Base-by-base conservation (phyloP, 2,329 filamentous ascomycete genomes). In the Ophioceras dolichostomum region DNA sequence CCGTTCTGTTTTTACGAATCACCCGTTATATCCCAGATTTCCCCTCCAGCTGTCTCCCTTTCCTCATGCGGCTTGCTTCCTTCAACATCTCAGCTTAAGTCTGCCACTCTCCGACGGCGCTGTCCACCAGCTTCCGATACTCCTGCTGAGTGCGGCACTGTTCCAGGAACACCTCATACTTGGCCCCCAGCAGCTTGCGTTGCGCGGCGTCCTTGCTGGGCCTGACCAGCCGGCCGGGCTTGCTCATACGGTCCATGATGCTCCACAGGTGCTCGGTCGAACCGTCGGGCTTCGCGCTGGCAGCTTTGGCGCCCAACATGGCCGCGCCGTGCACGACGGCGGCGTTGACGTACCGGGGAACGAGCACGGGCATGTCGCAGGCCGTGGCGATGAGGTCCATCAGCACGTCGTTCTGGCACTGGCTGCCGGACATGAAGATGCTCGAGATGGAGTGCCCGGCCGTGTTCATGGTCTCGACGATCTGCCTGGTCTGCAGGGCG, bases 391-490 rank as follows among this genome's bases (percentile, higher is more conserved):
- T 82, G 13, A 98, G 75, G 40, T 78, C 73, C 80, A 98, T 94
- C 39, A 98, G 69, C 42, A 96, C 76, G 24, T 81, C 76, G 59
- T 98, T 98, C 61, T 95, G 88, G 67, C 91, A 98, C 59, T 96
- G 91, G 10, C 85, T 93, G 43, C 91, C 91, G 4, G 86, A 94
- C 91, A 98, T 96, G 74, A 96, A 98, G 60, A 98, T 94, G 45
- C 82, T 89, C 35, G 72, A 78, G 57, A 98, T 88, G 47, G 73
- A 67, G 62, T 98, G 91, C 9, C 91, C 91, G 2, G 86, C 69
- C 33, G 73, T 67, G 67, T 96, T 98, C 88, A 98, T 95, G 26
- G 82, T 74, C 51, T 93, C 82, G 45, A 98, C 73, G 50, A 98
- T 98, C 59, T 98, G 91, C 41, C 84, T 79, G 1, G 91, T 98